Percentiles rank a stretch among this genome's conserved stretches.
phyloP scores from a whole-genome alignment of 2,329 filamentous ascomycete species.

The Phoma sp. region DNA sequence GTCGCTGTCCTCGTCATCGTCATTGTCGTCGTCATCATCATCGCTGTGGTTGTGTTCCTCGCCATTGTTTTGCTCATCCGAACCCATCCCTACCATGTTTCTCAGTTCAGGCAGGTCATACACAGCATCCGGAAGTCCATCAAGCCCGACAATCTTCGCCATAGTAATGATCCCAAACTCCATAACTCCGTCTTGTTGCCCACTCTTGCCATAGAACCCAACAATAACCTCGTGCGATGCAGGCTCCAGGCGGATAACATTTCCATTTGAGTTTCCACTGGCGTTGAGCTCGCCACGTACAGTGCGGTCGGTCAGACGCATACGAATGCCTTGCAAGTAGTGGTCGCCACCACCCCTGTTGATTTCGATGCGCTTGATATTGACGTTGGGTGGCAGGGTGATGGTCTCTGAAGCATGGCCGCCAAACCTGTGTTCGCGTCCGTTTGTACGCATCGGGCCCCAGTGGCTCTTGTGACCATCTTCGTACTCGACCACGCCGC shows the following conservation, averaged over 20 bases:
- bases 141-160: slow-evolving; percentile 49
- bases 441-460: slow-evolving; percentile 39
- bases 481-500: slow-evolving; percentile 55
- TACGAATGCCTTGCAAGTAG: slow-evolving; percentile 38
- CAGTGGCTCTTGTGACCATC: slow-evolving; percentile 56
- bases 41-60: background rate
- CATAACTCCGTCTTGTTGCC: slow-evolving; percentile 22
- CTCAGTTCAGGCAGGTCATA: slow-evolving; percentile 55
- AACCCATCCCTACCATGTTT: slow-evolving; percentile 35
- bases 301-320: slow-evolving; percentile 41
- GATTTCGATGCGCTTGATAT: slow-evolving; percentile 45
- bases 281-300: slow-evolving; percentile 41
- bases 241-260: slow-evolving; percentile 40
- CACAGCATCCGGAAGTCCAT: slow-evolving; percentile 50
- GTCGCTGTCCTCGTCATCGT: background rate
- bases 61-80: background rate
- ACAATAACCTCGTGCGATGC: slow-evolving; percentile 51
- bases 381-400: slow-evolving; percentile 32
- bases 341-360: slow-evolving; percentile 10
- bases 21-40: background rate
- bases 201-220: slow-evolving; percentile 56
- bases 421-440: slow-evolving; percentile 42
- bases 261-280: slow-evolving; percentile 6
- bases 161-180: slow-evolving; percentile 61
- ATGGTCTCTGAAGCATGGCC: slow-evolving; percentile 42